Evolutionary conservation across 148 eudicot species (phyloP), one percentile per base, ranked within the genome.

Genomic region (Nepenthes gracilis): DNA sequence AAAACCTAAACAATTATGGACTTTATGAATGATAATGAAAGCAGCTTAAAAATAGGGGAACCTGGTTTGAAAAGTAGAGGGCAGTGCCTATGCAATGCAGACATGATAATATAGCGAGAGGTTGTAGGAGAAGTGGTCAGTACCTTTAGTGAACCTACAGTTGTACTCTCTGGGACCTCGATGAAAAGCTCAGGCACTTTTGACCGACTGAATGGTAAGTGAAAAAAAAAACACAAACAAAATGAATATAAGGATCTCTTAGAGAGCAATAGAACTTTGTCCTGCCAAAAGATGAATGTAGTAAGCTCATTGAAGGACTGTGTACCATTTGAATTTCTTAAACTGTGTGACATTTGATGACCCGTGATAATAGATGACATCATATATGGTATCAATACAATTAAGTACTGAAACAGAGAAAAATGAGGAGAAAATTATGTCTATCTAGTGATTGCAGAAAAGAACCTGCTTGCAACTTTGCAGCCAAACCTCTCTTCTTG

Each of bases 71-170:
- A 40, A 40, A 49, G 12, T 49, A 12, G 13, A n/a, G 12, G 53
- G 15, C 2, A 6, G 11, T 49, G 15, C 53, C 12, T 5, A 11
- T 49, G n/a, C 0, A 10, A 11, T 49, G 53, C 13, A 2, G 10
- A 49, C 11, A 2, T 49, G 6, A 49, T 49, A 49, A 49, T 11
- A 6, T 3, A 0, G 6, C 11, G n/a, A n/a, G 53, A 49, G 11
- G 10, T 6, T 5, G 11, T 5, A n/a, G 12, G 15, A 10, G 2
- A 11, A 11, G 11, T 2, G 11, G 6, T n/a, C 45, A 3, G 4
- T 78, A 94, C 99, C 99, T 89, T 94, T 53, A 94, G 80, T 34
- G 95, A 86, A 63, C 89, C 95, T 38, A 94, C 88, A 23, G 92
- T 94, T 66, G 86, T 74, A 70, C 72, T 83, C 77, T 89, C 97